Conservation (phyloP, 108 stramenopile genomes). For the Cylindrotheca closterium region DNA sequence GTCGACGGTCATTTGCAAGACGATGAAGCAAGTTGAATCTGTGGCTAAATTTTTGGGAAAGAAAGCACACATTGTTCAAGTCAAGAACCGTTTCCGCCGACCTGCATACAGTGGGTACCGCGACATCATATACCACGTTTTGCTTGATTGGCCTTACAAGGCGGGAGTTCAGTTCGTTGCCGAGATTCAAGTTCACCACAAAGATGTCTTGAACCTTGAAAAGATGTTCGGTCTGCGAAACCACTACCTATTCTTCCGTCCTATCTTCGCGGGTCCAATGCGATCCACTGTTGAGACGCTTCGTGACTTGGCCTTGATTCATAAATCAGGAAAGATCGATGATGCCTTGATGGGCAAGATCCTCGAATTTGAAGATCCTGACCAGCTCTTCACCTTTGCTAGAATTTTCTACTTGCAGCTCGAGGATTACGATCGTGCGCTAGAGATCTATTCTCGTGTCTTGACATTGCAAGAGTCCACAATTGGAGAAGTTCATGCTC, state of each 20-base stretch:
- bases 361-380: slow-evolving; percentile 19
- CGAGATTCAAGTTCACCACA: slow-evolving; percentile 46
- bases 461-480: slow-evolving; percentile 20
- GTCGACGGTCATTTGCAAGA: slow-evolving; percentile 36
- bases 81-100: slow-evolving; percentile 30
- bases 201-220: slow-evolving; percentile 34
- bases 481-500: slow-evolving; percentile 33
- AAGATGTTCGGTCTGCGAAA: slow-evolving; percentile 37
- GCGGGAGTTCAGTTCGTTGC: slow-evolving; percentile 33
- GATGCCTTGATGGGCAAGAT: slow-evolving; percentile 30
- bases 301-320: slow-evolving; percentile 24
- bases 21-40: slow-evolving; percentile 31
- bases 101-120: slow-evolving; percentile 45
- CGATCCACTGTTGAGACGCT: slow-evolving; percentile 25
- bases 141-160: slow-evolving; percentile 37
- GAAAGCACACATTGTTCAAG: slow-evolving; percentile 43
- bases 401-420: slow-evolving; percentile 32
- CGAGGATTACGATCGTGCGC: slow-evolving; percentile 35
- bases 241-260: slow-evolving; percentile 42
- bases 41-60: slow-evolving; percentile 37
- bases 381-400: slow-evolving; percentile 34
- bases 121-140: slow-evolving; percentile 35
- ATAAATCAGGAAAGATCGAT: slow-evolving; percentile 26
- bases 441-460: slow-evolving; percentile 29
- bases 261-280: slow-evolving; percentile 28